Percentiles rank a stretch among this genome's conserved stretches.
These are phyloP conservation scores for Citrus glauca DNA, from an alignment of 345 rosid genomes.

Conservation along the genomic window DNA sequence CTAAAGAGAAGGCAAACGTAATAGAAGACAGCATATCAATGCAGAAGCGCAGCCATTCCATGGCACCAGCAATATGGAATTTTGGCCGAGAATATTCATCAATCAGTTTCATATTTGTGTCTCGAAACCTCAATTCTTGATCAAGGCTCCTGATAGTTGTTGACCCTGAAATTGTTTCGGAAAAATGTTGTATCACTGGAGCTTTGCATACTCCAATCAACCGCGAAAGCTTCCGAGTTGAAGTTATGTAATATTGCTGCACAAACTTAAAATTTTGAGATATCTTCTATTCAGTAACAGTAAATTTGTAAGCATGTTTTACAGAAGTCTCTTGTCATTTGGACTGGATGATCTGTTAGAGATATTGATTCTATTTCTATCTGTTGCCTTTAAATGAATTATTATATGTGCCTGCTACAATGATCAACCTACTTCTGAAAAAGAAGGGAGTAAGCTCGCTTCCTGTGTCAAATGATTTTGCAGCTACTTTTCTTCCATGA, in stretches of 20 bases:
- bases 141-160: slow-evolving; percentile 79
- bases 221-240: slow-evolving; percentile 65
- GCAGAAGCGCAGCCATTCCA: slow-evolving; percentile 86
- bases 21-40: slow-evolving; percentile 64
- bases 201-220: slow-evolving; percentile 77
- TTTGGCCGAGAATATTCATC: slow-evolving; percentile 68
- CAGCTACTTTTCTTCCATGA: background rate
- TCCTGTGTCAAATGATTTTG: background rate
- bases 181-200: slow-evolving; percentile 75
- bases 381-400: background rate
- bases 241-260: slow-evolving; percentile 11
- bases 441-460: background rate
- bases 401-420: background rate
- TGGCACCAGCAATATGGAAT: slow-evolving; percentile 60
- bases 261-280: background rate
- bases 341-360: too few species aligned
- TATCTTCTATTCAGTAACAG: background rate
- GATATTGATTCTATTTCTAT: too few species aligned
- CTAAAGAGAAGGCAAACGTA: slow-evolving; percentile 64
- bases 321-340: background rate
- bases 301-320: background rate
- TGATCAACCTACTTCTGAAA: background rate
- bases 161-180: slow-evolving; percentile 80
- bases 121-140: slow-evolving; percentile 60
- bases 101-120: slow-evolving; percentile 47